Conservation (phyloP, 2,329 filamentous ascomycete genomes). For the Colletotrichum chrysophilum region DNA sequence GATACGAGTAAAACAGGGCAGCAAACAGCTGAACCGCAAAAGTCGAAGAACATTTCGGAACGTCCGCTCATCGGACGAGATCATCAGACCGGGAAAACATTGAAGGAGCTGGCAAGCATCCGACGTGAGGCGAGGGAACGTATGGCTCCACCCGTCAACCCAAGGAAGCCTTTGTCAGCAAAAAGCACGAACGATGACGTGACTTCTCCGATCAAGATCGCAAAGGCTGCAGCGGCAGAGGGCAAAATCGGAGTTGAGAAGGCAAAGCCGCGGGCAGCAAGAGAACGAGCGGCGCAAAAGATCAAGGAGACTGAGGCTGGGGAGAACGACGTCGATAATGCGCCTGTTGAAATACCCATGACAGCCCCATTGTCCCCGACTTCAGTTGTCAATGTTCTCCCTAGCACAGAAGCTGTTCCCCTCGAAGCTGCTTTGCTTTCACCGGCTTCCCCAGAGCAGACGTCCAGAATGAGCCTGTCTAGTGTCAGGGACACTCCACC, state of each 20-base stretch:
- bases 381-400: constrained; percentile 11
- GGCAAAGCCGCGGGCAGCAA: constrained; percentile 35
- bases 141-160: constrained; percentile 28
- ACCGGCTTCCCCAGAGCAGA: constrained; percentile 54
- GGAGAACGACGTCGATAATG: background rate
- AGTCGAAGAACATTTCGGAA: constrained; percentile 30
- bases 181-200: constrained; percentile 68
- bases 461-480: constrained; percentile 35
- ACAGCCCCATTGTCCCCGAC: background rate
- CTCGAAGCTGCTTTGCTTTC: constrained; percentile 47
- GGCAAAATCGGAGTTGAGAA: constrained; percentile 19
- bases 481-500: constrained; percentile 63
- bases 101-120: constrained; percentile 50
- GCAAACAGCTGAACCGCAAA: constrained; percentile 24
- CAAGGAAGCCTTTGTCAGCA: constrained; percentile 54
- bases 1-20: constrained; percentile 43
- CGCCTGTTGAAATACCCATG: background rate
- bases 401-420: constrained; percentile 34
- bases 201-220: constrained; percentile 60
- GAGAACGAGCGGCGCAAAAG: constrained; percentile 31
- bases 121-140: constrained; percentile 45
- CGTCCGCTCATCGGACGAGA: constrained; percentile 26
- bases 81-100: constrained; percentile 42
- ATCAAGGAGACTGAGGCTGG: constrained; percentile 27
- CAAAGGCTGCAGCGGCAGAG: constrained; percentile 32